A percentile compares a stretch with the other conserved stretches of the same genome.
Evolutionary conservation across 257 asterid genomes (phyloP).

Genomic region (Datura wrightii): DNA sequence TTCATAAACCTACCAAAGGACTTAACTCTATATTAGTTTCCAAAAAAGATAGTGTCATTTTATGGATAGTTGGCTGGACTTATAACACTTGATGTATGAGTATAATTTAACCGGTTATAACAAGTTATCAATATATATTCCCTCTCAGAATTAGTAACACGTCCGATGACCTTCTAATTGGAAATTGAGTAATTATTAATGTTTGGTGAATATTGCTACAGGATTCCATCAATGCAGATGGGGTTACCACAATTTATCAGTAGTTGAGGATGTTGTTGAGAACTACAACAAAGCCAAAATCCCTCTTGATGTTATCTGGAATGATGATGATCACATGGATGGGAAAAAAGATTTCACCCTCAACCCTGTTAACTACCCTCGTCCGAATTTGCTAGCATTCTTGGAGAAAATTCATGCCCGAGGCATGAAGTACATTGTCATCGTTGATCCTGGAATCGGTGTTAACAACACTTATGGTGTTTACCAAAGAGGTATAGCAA

Average conservation of each 20-base stretch:
- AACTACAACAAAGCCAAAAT: slow-evolving; percentile 69
- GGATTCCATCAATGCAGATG: slow-evolving; percentile 93
- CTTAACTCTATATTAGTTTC: not conserved
- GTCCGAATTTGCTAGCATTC: slow-evolving; percentile 56
- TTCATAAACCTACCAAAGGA: not conserved
- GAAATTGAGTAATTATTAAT: not conserved
- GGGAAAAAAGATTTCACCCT: slow-evolving; percentile 87
- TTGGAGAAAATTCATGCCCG: slow-evolving; percentile 64
- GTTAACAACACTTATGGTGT: slow-evolving; percentile 71
- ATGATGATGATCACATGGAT: slow-evolving; percentile 95
- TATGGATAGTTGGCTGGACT: not conserved
- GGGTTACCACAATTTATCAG: slow-evolving; percentile 75
- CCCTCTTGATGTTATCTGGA: slow-evolving; percentile 95
- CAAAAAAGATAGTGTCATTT: not conserved
- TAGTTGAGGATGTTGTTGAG: slow-evolving; percentile 74
- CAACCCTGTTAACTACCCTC: slow-evolving; percentile 78
- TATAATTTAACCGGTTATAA: not conserved
- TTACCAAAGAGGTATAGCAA: slow-evolving; percentile 70
- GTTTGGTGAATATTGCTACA: slow-evolving; percentile 31
- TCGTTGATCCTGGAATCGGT: slow-evolving; percentile 86
- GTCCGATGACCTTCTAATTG: not conserved
- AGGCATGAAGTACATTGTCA: slow-evolving; percentile 74
- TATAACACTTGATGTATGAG: not conserved
- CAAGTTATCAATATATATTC: not conserved
- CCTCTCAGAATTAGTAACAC: not conserved